phyloP scores from a whole-genome alignment of 2,329 filamentous ascomycete species.

The Colletotrichum gloeosporioides region DNA sequence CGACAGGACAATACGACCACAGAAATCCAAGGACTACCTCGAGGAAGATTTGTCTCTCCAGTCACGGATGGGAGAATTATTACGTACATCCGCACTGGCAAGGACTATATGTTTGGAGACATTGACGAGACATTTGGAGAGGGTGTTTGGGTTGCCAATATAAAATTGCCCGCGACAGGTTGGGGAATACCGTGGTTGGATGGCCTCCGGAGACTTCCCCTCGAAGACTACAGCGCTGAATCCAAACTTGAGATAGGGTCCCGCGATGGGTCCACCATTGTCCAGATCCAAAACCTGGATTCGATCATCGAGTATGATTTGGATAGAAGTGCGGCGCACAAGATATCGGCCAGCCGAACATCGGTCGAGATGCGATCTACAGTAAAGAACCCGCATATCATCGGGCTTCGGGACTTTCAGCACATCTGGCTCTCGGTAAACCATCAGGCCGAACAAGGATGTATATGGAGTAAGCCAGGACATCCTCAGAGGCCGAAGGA shows the following conservation, averaged over 20 bases:
- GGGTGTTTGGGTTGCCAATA: background rate
- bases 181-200: rapidly evolving
- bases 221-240: rapidly evolving
- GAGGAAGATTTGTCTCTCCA: background rate
- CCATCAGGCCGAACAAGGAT: background rate
- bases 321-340: background rate
- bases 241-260: background rate
- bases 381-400: background rate
- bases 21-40: background rate
- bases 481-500: background rate
- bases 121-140: background rate
- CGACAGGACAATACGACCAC: background rate
- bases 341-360: background rate
- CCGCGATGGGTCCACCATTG: background rate
- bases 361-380: background rate
- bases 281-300: background rate
- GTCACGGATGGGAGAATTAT: background rate
- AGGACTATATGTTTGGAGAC: background rate
- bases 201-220: background rate
- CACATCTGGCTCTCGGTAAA: background rate
- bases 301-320: background rate
- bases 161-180: rapidly evolving
- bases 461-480: background rate
- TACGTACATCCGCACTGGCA: background rate
- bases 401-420: background rate